These are phyloP conservation scores for Physcomitrellopsis africana DNA, from an alignment of 225 moss, liverwort and hornwort genomes.

Conservation along the genomic window DNA sequence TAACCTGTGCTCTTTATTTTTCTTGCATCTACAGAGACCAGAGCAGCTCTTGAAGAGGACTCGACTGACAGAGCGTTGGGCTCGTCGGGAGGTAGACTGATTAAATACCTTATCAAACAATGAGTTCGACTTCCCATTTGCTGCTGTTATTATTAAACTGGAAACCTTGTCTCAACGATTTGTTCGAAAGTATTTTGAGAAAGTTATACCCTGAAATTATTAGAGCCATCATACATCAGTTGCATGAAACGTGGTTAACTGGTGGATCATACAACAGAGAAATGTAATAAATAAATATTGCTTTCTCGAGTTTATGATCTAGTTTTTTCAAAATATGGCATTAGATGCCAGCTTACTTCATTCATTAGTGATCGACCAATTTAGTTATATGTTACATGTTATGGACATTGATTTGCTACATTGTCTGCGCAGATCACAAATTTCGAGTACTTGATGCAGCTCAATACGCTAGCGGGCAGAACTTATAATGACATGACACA, in stretches of 20 bases:
- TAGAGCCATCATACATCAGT: neutral
- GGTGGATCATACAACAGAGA: neutral
- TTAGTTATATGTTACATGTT: neutral
- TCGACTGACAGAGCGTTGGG: conserved; percentile 80
- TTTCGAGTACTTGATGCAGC: conserved; percentile 95
- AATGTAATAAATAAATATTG: neutral
- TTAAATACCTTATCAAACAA: conserved; percentile 6
- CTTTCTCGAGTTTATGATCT: neutral
- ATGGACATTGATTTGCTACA: conserved; percentile 16
- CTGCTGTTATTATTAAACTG: neutral
- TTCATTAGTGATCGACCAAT: neutral
- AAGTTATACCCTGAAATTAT: neutral
- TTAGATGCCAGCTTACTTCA: conserved; percentile 2
- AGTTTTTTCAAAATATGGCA: neutral
- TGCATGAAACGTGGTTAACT: neutral
- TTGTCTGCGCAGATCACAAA: conserved; percentile 71
- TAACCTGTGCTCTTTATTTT: conserved; percentile 11
- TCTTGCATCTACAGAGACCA: conserved; percentile 64
- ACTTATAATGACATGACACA: conserved; percentile 93
- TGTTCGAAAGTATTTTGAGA: too few relatives aligned
- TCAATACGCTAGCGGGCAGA: conserved; percentile 89
- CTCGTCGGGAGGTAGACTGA: conserved; percentile 72
- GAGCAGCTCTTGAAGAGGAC: conserved; percentile 84
- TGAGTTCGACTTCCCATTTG: conserved; percentile 13
- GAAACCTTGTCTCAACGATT: too few relatives aligned